Percentiles rank a stretch among this genome's conserved stretches.
These are phyloP conservation scores for Kurtzmaniella quercitrusa DNA, from an alignment of 1,139 yeast genomes.

Conservation along the genomic window DNA sequence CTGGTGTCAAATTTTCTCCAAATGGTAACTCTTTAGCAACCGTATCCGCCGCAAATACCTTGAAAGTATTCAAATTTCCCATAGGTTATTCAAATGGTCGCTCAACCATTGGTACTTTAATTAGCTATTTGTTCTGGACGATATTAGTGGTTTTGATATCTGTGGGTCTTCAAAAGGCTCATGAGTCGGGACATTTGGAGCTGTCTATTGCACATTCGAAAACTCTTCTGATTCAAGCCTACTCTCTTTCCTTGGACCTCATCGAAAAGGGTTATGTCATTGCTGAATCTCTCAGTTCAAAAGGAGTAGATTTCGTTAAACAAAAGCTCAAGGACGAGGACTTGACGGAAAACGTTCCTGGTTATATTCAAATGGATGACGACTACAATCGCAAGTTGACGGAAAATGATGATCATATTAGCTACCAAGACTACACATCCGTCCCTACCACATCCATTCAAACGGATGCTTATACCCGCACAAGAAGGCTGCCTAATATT, in stretches of 20 bases:
- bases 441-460: slow-evolving; percentile 5
- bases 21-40: slow-evolving; percentile 68
- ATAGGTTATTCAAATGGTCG: slow-evolving; percentile 42
- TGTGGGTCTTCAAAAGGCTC: slow-evolving; percentile 37
- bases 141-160: slow-evolving; percentile 46
- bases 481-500: slow-evolving; percentile 4
- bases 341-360: slow-evolving; percentile 21
- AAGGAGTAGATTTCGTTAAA: slow-evolving; percentile 32
- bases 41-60: slow-evolving; percentile 76
- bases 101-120: slow-evolving; percentile 39
- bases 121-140: slow-evolving; percentile 38
- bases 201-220: slow-evolving; percentile 17
- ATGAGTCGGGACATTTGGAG: slow-evolving; percentile 36
- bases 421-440: slow-evolving; percentile 1
- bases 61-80: slow-evolving; percentile 62
- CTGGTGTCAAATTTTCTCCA: slow-evolving; percentile 67
- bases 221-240: slow-evolving; percentile 14
- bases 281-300: slow-evolving; percentile 25
- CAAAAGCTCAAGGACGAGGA: slow-evolving; percentile 39
- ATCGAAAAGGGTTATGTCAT: slow-evolving; percentile 19
- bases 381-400: slow-evolving; percentile 16
- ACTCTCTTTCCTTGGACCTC: slow-evolving; percentile 13
- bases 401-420: slow-evolving; percentile 4
- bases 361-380: slow-evolving; percentile 24
- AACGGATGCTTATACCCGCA: background rate